These are phyloP conservation scores for Schwanniomyces pseudopolymorphus DNA, from an alignment of 805 yeast species.

Conservation along the genomic window DNA sequence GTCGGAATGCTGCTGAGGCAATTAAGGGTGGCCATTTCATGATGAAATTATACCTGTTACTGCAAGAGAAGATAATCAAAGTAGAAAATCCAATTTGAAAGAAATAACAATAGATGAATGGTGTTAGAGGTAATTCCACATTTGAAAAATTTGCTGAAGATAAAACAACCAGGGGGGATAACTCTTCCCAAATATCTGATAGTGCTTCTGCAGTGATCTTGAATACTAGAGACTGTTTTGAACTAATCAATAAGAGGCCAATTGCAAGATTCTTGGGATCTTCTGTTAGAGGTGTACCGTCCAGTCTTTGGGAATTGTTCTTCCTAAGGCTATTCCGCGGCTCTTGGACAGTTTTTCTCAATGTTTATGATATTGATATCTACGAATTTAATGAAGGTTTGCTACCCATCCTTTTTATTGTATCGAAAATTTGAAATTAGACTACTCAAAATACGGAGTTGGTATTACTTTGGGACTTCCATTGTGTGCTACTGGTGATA, in stretches of 20 bases:
- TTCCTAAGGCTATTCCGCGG: conserved; percentile 31
- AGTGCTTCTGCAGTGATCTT: conserved; percentile 36
- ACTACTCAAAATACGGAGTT: conserved; percentile 30
- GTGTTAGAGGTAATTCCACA: conserved; percentile 25
- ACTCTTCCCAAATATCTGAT: conserved; percentile 36
- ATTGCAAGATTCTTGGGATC: conserved; percentile 28
- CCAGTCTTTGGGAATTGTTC: conserved; percentile 37
- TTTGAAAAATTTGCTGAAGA: conserved; percentile 24
- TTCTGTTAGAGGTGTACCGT: conserved; percentile 32
- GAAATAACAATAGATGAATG: conserved; percentile 25
- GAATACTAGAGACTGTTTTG: conserved; percentile 33
- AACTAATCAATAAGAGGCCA: conserved; percentile 26
- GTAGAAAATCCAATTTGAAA: not conserved
- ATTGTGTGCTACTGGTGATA: conserved; percentile 66
- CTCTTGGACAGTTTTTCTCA: conserved; percentile 18
- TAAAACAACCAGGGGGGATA: conserved; percentile 35
- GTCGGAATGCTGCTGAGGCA: conserved; percentile 21
- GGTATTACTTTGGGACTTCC: conserved; percentile 17
- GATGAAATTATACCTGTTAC: conserved; percentile 17
- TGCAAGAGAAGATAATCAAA: conserved; percentile 12
- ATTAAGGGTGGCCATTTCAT: conserved; percentile 21
- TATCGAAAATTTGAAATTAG: conserved; percentile 24
- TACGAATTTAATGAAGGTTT: conserved; percentile 36
- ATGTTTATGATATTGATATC: conserved; percentile 23
- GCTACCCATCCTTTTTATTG: conserved; percentile 34